A percentile compares a stretch with the other conserved stretches of the same genome.
Evolutionary conservation across 495 filamentous ascomycete species (phyloP).

Genomic region (Aspergillus asperescens): DNA sequence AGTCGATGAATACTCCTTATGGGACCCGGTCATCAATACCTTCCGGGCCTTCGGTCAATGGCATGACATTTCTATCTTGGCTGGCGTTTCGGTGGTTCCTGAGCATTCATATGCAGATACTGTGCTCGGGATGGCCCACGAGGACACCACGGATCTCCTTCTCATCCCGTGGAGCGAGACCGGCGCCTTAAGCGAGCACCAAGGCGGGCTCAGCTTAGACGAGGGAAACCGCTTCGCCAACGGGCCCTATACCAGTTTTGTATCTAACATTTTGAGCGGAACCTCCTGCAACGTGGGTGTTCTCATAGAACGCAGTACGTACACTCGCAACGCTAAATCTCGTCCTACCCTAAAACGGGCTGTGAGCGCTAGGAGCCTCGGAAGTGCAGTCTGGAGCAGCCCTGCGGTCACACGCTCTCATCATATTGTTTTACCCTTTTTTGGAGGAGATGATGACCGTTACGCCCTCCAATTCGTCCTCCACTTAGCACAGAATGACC

Average conservation of each 20-base stretch:
- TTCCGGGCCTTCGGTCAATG: conserved; percentile 85
- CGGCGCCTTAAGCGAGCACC: conserved; percentile 62
- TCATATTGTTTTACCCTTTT: conserved; percentile 82
- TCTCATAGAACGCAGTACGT: conserved; percentile 69
- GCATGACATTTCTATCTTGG: conserved; percentile 77
- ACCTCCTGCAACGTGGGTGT: conserved; percentile 68
- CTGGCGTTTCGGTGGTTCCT: conserved; percentile 70
- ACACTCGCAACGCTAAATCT: conserved; percentile 23
- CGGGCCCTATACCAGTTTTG: conserved; percentile 57
- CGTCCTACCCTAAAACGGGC: conserved; percentile 42
- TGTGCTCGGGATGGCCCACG: conserved; percentile 59
- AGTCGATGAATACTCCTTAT: conserved; percentile 65
- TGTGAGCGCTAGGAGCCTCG: conserved; percentile 54
- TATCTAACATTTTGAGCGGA: conserved; percentile 56
- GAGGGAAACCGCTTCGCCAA: conserved; percentile 29
- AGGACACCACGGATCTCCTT: conserved; percentile 70
- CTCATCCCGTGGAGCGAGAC: conserved; percentile 88
- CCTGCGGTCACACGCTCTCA: conserved; percentile 56
- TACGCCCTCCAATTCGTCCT: conserved; percentile 74
- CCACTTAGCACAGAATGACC: conserved; percentile 69
- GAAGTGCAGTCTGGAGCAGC: conserved; percentile 41
- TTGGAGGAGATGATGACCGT: conserved; percentile 82
- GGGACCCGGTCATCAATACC: conserved; percentile 87
- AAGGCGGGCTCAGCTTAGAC: conserved; percentile 28
- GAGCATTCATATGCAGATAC: conserved; percentile 74